Percentiles rank a stretch among this genome's conserved stretches.
These are phyloP conservation scores for Borovskyia barvae DNA, from an alignment of 208 protist genomes.

Conservation along the genomic window DNA sequence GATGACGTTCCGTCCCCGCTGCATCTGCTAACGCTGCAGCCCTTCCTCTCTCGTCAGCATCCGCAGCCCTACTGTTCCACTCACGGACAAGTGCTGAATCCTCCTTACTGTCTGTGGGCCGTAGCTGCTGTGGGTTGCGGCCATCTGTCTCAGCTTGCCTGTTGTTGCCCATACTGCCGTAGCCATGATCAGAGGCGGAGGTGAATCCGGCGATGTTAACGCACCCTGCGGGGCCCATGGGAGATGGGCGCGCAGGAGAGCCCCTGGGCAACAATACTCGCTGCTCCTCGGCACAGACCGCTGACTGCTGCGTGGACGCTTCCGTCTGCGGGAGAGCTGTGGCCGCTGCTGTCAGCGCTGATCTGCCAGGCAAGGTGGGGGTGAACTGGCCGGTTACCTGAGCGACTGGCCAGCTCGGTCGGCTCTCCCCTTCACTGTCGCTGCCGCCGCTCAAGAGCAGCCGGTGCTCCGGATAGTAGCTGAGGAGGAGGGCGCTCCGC, in stretches of 20 bases:
- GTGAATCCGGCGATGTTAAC: conserved; percentile 1
- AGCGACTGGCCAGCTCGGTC: too few relatives aligned
- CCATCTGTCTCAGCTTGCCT: neutral
- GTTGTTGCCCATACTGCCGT: conserved; percentile 16
- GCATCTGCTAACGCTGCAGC: neutral
- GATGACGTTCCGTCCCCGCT: conserved; percentile 4
- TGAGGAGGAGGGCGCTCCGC: conserved; percentile 88
- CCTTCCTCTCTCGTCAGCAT: neutral
- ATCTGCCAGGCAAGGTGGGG: neutral
- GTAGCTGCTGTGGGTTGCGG: neutral
- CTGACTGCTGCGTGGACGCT: too few relatives aligned
- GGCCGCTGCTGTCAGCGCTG: neutral
- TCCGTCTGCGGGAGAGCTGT: too few relatives aligned
- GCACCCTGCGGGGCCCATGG: too few relatives aligned
- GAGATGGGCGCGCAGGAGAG: too few relatives aligned
- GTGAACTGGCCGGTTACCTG: neutral
- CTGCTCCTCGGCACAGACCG: too few relatives aligned
- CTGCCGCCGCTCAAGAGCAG: conserved; percentile 11
- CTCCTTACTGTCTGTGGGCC: conserved; percentile 5
- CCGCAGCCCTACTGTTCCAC: neutral
- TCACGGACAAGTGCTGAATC: conserved; percentile 3
- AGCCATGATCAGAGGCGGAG: conserved; percentile 4
- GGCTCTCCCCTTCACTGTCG: too few relatives aligned
- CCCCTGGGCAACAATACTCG: too few relatives aligned
- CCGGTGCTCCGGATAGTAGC: conserved; percentile 29